Base-by-base conservation (phyloP, 2,329 filamentous ascomycete species). In the Stemphylium vesicarium region DNA sequence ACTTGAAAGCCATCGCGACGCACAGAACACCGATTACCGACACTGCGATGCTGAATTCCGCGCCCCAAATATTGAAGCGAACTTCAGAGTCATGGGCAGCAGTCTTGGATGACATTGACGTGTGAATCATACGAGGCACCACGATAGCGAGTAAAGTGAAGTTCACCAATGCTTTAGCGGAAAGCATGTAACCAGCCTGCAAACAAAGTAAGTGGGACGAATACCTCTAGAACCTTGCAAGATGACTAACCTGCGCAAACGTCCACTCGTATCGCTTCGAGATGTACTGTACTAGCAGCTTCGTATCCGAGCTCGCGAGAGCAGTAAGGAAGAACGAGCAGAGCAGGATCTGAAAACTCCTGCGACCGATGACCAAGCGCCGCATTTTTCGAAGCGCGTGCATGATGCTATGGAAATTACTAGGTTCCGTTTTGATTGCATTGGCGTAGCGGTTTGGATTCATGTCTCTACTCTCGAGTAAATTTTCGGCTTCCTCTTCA, bases 221-320 rank as follows among this genome's bases (percentile, higher is more conserved):
- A 16, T 3, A 9, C 32, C 8, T 24, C 9, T 0, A 22, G 12
- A 15, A n/a, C 4, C 1, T n/a, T 20, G 29, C n/a, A 8, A 11
- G 11, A 8, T 4, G 29, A 13, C 45, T 40, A 50, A 70, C 71
- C 51, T 72, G 57, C 33, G 72, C 69, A 41, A 75, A 75, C 0
- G 65, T 75, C 72, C 73, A 75, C n/a, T 67, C 62, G 29, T 76
- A 77, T 24, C 74, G 62, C 49, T 75, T 75, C 7, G 74, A 75
- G 12, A 76, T 77, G 40, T 76, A 77, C 38, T 75, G 72, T 0
- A 75, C 70, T 1, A 76, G 65, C 2, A 77, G 60, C 32, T 75
- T 74, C 1, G 73, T 76, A 31, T 75, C 73, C 2, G 73, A 75
- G 40, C 74, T 75, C 5, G 74, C 74, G 4, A 77, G 64, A 0